Base-by-base conservation (phyloP, 768 basidiomycete species). In the Leccinum longicurvipes region DNA sequence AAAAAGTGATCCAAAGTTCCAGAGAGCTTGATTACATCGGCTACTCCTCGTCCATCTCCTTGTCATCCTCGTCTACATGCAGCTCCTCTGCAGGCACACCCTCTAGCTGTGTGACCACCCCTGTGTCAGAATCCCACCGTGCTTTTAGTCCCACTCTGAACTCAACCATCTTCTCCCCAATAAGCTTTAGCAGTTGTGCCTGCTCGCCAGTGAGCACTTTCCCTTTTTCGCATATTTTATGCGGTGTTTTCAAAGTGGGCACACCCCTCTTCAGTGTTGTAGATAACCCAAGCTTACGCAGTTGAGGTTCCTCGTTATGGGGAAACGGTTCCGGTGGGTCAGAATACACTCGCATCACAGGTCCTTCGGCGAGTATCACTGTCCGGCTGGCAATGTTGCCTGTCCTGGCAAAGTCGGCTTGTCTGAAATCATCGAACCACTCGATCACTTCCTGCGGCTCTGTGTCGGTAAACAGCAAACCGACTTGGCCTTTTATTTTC, bases 301-400 rank as follows among this genome's bases (percentile, higher is more conserved):
- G 79, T 68, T 98, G 96, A 21, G 95, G 94, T 59, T 99, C 97
- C 76, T 98, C 93, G 64, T 93, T 94, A 72, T 98, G 94, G 34
- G 97, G 93, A 72, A 98, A 95, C 3, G 92, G 89, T 62, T 94
- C 87, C 36, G 88, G 83, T 0, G 88, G 89, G 59, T 89, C 86
- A 3, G 89, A 87, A 68, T 89, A 80, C 42, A 80, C 81, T 59
- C 84, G 82, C 86, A 94, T 82, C 53, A 98, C 83, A 21, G 96
- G 92, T 32, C 95, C 95, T 56, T 74, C 82, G 15, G 93, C 89
- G 17, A 99, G 77, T 29, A 79, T 75, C 54, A 97, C 82, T 0
- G 88, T 87, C 57, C 84, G 80, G 46, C 80, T 79, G 4, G 94
- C 93, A 27, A 75, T 71, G 69, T 93, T 94, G 45, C 94, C 93